Base-by-base conservation (phyloP, 2,329 filamentous ascomycete species). In the Saccharata proteae region DNA sequence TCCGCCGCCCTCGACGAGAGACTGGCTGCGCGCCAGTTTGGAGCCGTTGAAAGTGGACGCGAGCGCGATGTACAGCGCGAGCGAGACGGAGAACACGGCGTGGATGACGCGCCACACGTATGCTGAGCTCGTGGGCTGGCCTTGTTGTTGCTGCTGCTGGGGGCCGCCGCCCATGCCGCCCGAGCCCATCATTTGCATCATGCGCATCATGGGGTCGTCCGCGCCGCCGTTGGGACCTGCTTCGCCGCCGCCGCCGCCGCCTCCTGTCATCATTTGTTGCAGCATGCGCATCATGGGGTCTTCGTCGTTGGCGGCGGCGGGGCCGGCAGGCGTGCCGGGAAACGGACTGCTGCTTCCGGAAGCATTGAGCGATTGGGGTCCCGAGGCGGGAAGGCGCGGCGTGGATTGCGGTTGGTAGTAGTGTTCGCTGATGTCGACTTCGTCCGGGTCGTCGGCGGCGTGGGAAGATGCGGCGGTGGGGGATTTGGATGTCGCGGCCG, bases 361-460 rank as follows among this genome's bases (percentile, higher is more conserved):
- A 19, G 3, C 19, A 16, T 16, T 16, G 4, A 27, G 32, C 32
- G 32, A 26, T 7, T 23, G 26, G 9, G 21, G 9, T 12, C 27
- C 32, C 5, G 18, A 54, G 43, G 30, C 48, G 6, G 52, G 49
- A 2, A 61, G 46, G 31, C 59, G 56, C 14, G 58, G 44, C 23
- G 61, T 59, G 7, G 58, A 55, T 15, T 59, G 55, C 2, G 75
- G 76, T 19, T 67, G 56, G 55, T 79, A 80, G 55, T 68, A 77
- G 57, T 81, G 78, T 40, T 77, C 58, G n/a, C 78, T 81, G 43
- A 88, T 84, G 51, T 86, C 80, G 40, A 83, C 69, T 53, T 85
- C 81, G 4, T 76, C 79, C 5, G 80, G 80, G 35, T 65, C 72
- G 35, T 65, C 72, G 44, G 57, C 43, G 11, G 52, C 49, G n/a